These are phyloP conservation scores for Arabis alpina DNA, from an alignment of 345 rosid genomes.

Conservation along the genomic window DNA sequence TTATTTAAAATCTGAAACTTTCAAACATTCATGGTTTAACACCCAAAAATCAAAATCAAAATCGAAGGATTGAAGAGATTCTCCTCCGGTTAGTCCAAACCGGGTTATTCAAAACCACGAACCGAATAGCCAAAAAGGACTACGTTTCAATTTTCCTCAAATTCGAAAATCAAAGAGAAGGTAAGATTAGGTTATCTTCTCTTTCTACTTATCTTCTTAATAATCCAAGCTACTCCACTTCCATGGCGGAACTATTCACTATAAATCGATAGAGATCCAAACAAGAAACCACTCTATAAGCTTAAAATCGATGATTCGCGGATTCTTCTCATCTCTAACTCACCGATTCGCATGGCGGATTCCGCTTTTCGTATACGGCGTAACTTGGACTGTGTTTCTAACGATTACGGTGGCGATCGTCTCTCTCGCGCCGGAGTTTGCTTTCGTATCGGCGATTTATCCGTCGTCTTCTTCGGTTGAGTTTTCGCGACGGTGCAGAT, in stretches of 20 bases:
- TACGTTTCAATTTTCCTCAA: slow-evolving; percentile 18
- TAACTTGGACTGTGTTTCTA: slow-evolving; percentile 71
- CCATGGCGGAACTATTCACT: slow-evolving; percentile 29
- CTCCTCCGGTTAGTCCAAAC: too few relatives aligned
- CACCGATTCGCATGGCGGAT: slow-evolving; percentile 51
- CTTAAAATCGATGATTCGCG: slow-evolving; percentile 35
- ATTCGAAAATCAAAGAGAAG: slow-evolving; percentile 31
- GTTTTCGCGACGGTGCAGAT: slow-evolving; percentile 50
- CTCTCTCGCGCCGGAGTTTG: slow-evolving; percentile 80
- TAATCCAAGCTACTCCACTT: slow-evolving; percentile 39
- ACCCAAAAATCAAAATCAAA: too few relatives aligned
- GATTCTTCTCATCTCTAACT: slow-evolving; percentile 43
- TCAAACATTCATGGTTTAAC: too few relatives aligned
- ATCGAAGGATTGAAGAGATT: too few relatives aligned
- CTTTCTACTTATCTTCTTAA: slow-evolving; percentile 33
- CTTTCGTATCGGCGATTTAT: slow-evolving; percentile 70
- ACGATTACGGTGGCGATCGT: slow-evolving; percentile 66
- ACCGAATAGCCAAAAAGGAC: slow-evolving; percentile 11
- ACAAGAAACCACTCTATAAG: not conserved
- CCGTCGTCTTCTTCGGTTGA: slow-evolving; percentile 49
- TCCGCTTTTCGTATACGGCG: slow-evolving; percentile 72
- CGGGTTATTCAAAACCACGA: too few relatives aligned
- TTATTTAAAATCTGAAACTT: too few relatives aligned
- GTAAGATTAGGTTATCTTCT: slow-evolving; percentile 47
- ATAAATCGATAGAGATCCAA: not conserved